These are phyloP conservation scores for Pogostemon cablin DNA, from an alignment of 257 asterid species.

Conservation along the genomic window DNA sequence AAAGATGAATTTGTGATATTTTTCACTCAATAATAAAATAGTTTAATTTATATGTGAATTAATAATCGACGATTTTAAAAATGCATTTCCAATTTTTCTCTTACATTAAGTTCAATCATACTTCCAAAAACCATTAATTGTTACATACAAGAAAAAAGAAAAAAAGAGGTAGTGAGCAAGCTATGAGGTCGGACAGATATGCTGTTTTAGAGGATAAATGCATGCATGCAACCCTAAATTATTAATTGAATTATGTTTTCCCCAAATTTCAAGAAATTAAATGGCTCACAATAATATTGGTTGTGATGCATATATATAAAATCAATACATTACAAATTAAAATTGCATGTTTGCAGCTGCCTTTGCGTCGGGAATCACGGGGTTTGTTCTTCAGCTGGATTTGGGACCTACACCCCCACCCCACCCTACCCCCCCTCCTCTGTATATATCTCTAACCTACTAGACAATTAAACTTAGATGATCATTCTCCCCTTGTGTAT, in stretches of 20 bases:
- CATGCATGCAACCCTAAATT: constrained; percentile 32
- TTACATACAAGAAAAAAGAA: background rate
- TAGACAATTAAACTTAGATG: background rate
- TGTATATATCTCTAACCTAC: background rate
- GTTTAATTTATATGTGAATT: too few species aligned
- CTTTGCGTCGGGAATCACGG: constrained; percentile 87
- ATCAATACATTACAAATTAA: constrained; percentile 21
- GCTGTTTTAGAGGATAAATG: constrained; percentile 35
- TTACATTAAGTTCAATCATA: background rate
- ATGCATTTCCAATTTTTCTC: background rate
- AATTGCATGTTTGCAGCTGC: constrained; percentile 64
- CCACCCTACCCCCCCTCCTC: background rate
- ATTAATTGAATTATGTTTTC: constrained; percentile 13
- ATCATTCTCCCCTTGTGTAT: constrained; percentile 9
- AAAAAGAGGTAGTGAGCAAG: background rate
- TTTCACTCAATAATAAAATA: too few species aligned
- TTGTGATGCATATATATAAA: background rate
- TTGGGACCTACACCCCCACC: constrained; percentile 39
- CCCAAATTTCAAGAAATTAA: constrained; percentile 34
- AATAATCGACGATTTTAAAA: too few species aligned
- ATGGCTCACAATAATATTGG: constrained; percentile 27
- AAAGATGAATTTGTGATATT: too few species aligned
- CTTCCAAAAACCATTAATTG: background rate
- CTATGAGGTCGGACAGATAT: constrained; percentile 20
- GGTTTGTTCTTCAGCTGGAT: constrained; percentile 51